Base-by-base conservation (phyloP, 371 early-diverging fungal genomes). In the Lichtheimia corymbifera region DNA sequence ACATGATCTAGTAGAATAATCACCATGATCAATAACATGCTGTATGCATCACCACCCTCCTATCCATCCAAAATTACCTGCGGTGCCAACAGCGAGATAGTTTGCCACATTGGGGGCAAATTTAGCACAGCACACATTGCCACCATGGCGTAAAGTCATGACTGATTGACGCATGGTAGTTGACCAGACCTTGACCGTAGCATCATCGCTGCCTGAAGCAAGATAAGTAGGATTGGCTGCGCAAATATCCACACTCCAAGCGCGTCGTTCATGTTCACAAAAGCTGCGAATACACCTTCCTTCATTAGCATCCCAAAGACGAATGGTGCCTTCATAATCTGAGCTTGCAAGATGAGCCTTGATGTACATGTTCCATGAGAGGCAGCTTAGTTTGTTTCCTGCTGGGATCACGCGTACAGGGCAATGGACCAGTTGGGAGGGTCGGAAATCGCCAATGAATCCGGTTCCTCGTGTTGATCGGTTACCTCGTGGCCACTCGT, bases 171-270 rank as follows among this genome's bases (percentile, higher is more conserved):
- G 72, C 40, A 83, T 82, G 30, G 83, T 88, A 1, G 86, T 85
- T 1, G 89, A 87, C 97, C 97, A 97, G 45, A 97, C 83, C 71
- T 95, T 97, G 57, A 94, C 97, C 55, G 71, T 73, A 12, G 90
- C 71, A 68, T 97, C 97, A 66, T 97, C 97, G 71, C 95, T 91
- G 3, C 93, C 95, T 60, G 91, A 91, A 28, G 93, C 94, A 42
- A 94, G 64, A 9, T 86, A 76, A 5, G 83, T 87, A 5, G 95
- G 95, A 63, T 95, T 92, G 14, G 74, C 79, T 11, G 73, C 61
- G 45, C 86, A 85, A 62, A 90, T 93, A 68, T 96, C 94, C 12
- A 95, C 92, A 59, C 93, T 91, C 96, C 96, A 97, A 4, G 91
- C 86, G 6, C 97, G 83, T 67, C 88, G 87, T 58, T 91, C 93